Base-by-base conservation (phyloP, 257 asterid species). In the Anisodus tanguticus region DNA sequence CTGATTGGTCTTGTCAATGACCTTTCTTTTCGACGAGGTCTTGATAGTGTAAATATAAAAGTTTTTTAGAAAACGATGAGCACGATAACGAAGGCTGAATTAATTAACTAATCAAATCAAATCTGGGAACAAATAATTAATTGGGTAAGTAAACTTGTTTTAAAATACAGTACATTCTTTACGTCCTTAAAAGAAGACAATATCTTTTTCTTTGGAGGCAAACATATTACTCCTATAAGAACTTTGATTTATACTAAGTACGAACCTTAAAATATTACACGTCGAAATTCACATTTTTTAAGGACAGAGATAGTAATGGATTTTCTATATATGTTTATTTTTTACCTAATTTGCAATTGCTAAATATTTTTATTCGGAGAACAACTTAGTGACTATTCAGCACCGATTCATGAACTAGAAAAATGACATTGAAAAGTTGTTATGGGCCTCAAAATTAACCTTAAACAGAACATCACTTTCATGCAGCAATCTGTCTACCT, bases 171-270 rank as follows among this genome's bases (percentile, higher is more conserved):
- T 22, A n/a, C 60, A 47, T 72, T 11, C 19, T 47, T 47, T 72
- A 51, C 81, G 62, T 49, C 81, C 63, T 76, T 49, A 51, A 76
- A 49, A 76, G 62, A 74, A 49, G 19, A 51, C 45, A 49, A 22
- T 26, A 51, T 51, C 8, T 22, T 49, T 68, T 74, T 22, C 81
- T 74, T 49, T 13, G 59, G 12, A 74, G 12, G 45, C 80, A 47
- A 49, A 74, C 19, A 49, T 47, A 11, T 22, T 47, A 31, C 35
- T 31, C 35, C 35, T 31, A 49, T 68, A 68, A 66, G 15, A 10
- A 10, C 1, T 22, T 22, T 16, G 22, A 57, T 55, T 55, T 55
- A 10, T 55, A 13, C 19, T 5, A 55, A 55, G 19, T 13, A 55
- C 62, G 19, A 13, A 55, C 8, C 62, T 55, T 58, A 12, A 3